Base-by-base conservation (phyloP, 2,329 filamentous ascomycete genomes). In the Penicillium oxalicum region DNA sequence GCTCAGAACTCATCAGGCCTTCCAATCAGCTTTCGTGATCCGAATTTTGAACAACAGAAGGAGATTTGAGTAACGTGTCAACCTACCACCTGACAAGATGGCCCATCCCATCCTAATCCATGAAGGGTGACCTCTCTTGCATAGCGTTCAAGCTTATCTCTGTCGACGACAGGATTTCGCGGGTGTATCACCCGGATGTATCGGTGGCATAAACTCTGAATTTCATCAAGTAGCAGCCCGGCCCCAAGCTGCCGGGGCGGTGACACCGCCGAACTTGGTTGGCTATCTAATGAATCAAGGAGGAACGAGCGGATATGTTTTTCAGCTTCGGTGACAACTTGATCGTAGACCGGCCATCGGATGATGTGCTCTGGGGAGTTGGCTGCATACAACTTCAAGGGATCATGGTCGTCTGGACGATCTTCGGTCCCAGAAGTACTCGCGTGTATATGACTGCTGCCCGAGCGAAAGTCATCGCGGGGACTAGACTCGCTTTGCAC, bases 51-150 rank as follows among this genome's bases (percentile, higher is more conserved):
- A 12, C 12, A 24, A 24, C 36, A 35, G 18, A 29, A 25, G 25
- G 32, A 32, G 29, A 11, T 32, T 38, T 32, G 32, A 26, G 29
- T 25, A 28, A 18, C n/a, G 18, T 25, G 24, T 43, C 29, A 11
- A 51, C 58, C 35, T 47, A 60, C 58, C 55, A 60, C 58, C 50
- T 57, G 58, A 44, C 58, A 60, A n/a, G 58, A 59, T 38, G 49
- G 56, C 2, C 55, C 53, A 29, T 60, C 57, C 58, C 56, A 60
- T 38, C 55, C 53, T 35, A 59, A 42, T 7, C 58, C 58, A 32
- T 59, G 58, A 24, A 57, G 38, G 3, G 53, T 58, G 13, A 60
- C 55, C 34, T 60, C 56, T 27, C 51, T 49, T 9, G 57, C 56
- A 50, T 59, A 59, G 2, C 48, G 53, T 41, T 52, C 45, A 28